A percentile compares a stretch with the other conserved stretches of the same genome.
These are phyloP conservation scores for Eucalyptus polyanthemos DNA, from an alignment of 345 rosid species.

Conservation along the genomic window DNA sequence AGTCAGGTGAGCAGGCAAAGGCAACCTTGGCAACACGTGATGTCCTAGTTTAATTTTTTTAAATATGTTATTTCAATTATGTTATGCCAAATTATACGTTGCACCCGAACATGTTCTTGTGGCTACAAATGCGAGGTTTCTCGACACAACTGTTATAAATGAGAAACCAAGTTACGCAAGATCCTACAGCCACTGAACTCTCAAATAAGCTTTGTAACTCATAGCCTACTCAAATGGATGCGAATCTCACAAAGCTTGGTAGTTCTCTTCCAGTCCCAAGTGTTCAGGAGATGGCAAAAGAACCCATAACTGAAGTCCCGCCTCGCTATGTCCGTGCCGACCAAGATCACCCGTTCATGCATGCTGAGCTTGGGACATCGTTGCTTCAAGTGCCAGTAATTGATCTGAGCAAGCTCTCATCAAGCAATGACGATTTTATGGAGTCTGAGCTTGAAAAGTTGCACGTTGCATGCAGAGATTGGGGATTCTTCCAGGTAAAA, in stretches of 20 bases:
- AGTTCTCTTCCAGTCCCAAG: background rate
- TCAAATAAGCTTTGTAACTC: background rate
- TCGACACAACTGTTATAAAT: background rate
- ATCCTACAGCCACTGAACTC: background rate
- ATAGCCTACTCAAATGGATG: background rate
- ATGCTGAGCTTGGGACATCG: background rate
- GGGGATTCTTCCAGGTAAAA: background rate
- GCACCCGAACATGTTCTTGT: background rate
- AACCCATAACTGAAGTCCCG: background rate
- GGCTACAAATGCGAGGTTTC: background rate
- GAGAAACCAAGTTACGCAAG: background rate
- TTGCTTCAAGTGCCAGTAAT: background rate
- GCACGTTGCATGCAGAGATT: background rate
- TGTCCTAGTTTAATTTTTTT: background rate
- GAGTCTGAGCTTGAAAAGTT: background rate
- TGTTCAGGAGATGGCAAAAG: background rate
- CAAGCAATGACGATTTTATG: background rate
- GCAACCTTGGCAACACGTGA: background rate
- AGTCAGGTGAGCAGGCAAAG: background rate
- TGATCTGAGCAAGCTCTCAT: background rate
- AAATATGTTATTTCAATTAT: background rate
- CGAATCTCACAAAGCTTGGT: background rate
- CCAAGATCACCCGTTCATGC: background rate
- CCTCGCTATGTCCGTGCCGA: background rate
- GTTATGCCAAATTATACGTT: background rate